Percentiles rank a stretch among this genome's conserved stretches.
Conservation (phyloP, 2,329 filamentous ascomycete genomes). For the Escovopsis sp. region DNA sequence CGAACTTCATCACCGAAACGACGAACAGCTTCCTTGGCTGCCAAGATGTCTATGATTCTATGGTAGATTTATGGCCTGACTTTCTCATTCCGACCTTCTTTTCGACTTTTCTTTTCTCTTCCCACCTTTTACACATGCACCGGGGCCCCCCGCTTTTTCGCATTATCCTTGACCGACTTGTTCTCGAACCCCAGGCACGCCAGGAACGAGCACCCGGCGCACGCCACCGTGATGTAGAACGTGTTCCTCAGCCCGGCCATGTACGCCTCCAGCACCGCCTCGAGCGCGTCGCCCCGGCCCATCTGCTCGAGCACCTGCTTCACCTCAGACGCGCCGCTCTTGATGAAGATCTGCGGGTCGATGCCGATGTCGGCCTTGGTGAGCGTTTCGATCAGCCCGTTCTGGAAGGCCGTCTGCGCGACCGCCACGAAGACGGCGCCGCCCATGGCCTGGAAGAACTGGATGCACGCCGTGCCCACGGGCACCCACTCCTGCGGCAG, state of each 20-base stretch:
- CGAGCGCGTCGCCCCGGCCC: conserved; percentile 24
- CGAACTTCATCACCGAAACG: no score
- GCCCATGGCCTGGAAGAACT: conserved; percentile 50
- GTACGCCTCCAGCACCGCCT: conserved; percentile 31
- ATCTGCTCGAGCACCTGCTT: conserved; percentile 25
- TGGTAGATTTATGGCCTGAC: no score
- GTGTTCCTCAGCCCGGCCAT: conserved; percentile 32
- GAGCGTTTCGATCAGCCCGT: conserved; percentile 41
- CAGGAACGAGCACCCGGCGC: conserved; percentile 30
- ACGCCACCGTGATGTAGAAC: conserved; percentile 36
- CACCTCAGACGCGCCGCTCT: conserved; percentile 37
- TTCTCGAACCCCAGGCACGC: conserved; percentile 29
- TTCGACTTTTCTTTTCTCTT: no score
- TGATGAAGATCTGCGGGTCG: conserved; percentile 32
- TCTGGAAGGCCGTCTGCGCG: conserved; percentile 52
- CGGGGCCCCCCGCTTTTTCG: conserved; percentile 13
- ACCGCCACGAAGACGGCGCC: conserved; percentile 51
- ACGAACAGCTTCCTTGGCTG: no score
- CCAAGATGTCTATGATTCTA: no score
- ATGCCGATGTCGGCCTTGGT: conserved; percentile 26
- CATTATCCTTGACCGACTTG: conserved; percentile 36
- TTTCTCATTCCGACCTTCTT: no score
- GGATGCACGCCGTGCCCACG: conserved; percentile 33
- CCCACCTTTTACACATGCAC: conserved; percentile 5
- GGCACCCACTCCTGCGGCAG: conserved; percentile 32